phyloP scores from a whole-genome alignment of 495 filamentous ascomycete species.

The Aspergillus olivimuriae region DNA sequence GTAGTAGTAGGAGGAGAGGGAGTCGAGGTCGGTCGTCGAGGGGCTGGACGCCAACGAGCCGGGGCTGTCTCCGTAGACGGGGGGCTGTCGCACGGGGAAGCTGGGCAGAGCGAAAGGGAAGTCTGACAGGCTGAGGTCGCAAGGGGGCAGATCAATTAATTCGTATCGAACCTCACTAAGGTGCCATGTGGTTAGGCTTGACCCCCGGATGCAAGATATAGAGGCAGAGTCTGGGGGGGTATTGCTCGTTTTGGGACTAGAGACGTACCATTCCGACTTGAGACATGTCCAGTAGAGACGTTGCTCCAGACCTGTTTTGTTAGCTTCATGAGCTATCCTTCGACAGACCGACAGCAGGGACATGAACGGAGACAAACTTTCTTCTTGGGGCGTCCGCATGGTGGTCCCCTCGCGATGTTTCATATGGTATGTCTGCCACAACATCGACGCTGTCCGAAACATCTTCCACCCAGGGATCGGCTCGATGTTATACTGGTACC shows the following conservation, averaged over 20 bases:
- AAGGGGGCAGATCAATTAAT: slow-evolving; percentile 22
- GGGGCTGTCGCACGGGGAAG: slow-evolving; percentile 21
- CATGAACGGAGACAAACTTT: slow-evolving; percentile 21
- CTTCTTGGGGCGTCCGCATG: slow-evolving; percentile 27
- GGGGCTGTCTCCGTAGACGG: slow-evolving; percentile 9
- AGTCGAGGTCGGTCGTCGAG: slow-evolving; percentile 18
- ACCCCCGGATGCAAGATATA: too few species aligned
- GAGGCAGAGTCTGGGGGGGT: too few species aligned
- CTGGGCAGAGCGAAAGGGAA: slow-evolving; percentile 28
- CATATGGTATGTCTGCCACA: slow-evolving; percentile 33
- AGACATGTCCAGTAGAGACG: slow-evolving; percentile 37
- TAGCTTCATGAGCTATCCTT: too few species aligned
- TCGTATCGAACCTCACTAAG: slow-evolving; percentile 32
- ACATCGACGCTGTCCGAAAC: slow-evolving; percentile 33
- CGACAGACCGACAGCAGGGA: too few species aligned
- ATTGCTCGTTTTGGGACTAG: too few species aligned
- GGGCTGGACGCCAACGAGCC: slow-evolving; percentile 16
- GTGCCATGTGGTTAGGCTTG: background rate
- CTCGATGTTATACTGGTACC: slow-evolving; percentile 37
- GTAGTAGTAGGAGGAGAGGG: slow-evolving; percentile 32
- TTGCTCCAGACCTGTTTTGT: slow-evolving; percentile 25
- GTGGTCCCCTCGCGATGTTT: slow-evolving; percentile 19
- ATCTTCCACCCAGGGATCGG: slow-evolving; percentile 33
- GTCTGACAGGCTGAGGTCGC: slow-evolving; percentile 26
- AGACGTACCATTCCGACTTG: slow-evolving; percentile 29